Base-by-base conservation (phyloP, 2,329 filamentous ascomycete species). In the Taxawa tesnikishii region DNA sequence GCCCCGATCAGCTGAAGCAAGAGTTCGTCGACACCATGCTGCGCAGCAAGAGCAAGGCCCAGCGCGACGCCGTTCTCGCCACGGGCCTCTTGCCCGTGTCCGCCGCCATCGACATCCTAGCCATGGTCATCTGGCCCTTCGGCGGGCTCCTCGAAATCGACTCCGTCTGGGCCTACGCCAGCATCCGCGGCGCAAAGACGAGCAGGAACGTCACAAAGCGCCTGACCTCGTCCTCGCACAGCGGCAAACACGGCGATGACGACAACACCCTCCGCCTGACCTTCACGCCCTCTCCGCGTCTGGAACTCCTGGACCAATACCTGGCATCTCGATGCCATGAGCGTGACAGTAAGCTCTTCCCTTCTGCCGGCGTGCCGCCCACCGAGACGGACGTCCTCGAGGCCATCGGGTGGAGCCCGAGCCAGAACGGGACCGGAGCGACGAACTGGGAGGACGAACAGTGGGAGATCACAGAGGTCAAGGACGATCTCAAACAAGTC, bases 141-240 rank as follows among this genome's bases (percentile, higher is more conserved):
- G 55, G 55, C 15, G 55, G 55, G 5, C 39, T 56, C 3, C 41
- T 49, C 15, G 51, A 56, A 31, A 46, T 57, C 11, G 51, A 56
- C 14, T 43, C 42, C 3, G 53, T 55, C 4, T 57, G 53, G 54
- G 48, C 47, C 23, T 54, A 55, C 38, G 46, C 50, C 40, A 63
- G 59, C 53, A 66, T 63, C 59, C 52, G 55, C 6, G 60, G 60
- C 11, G 58, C 59, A 7, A 56, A 59, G 36, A 58, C 54, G 2
- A 56, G 54, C 23, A 47, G 54, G 10, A 51, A 43, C 8, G 53
- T 62, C 13, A 56, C 56, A 5, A 59, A 56, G 38, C 50, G 58
- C 4, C 41, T 64, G 2, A 42, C 36, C 10, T 40, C 43, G n/a
- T 39, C 40, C 19, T 41, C 34, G 3, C 28, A 32, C 6, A 33